Conservation (phyloP, 352 stramenopile species). For the Phytophthora pistaciae region DNA sequence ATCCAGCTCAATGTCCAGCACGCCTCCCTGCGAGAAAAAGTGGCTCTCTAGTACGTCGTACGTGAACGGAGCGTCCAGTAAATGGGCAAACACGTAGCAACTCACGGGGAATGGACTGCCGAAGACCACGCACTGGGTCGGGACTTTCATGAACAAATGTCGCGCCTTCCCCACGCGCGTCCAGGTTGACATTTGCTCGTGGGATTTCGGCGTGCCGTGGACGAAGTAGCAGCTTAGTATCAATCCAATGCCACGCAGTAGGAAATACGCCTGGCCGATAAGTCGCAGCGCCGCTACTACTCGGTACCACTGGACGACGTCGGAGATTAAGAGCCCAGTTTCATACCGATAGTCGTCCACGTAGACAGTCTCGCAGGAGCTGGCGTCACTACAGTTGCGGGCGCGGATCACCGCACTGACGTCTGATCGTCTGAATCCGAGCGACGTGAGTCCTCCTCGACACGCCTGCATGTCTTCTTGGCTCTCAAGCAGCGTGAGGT, state of each 20-base stretch:
- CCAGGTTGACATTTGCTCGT: conserved; percentile 14
- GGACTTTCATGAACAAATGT: conserved; percentile 47
- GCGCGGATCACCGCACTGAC: conserved; percentile 33
- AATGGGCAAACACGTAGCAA: conserved; percentile 56
- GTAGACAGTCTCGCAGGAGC: conserved; percentile 42
- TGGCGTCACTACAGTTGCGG: conserved; percentile 19
- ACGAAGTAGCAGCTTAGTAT: conserved; percentile 41
- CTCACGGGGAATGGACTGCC: conserved; percentile 52
- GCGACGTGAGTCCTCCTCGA: conserved; percentile 17
- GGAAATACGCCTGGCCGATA: conserved; percentile 51
- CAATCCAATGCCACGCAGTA: conserved; percentile 38
- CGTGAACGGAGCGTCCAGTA: conserved; percentile 49
- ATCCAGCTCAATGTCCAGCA: conserved; percentile 31
- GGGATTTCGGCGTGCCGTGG: conserved; percentile 5
- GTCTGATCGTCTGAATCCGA: conserved; percentile 30
- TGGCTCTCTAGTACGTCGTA: conserved; percentile 44
- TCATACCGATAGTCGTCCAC: conserved; percentile 61
- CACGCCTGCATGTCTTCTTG: conserved; percentile 37
- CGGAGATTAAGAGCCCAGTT: conserved; percentile 26
- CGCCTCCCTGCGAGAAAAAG: conserved; percentile 39
- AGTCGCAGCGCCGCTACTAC: conserved; percentile 33
- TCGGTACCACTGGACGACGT: conserved; percentile 41
- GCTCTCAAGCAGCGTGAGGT: conserved; percentile 36
- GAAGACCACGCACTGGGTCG: conserved; percentile 64
- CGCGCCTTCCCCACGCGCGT: conserved; percentile 15